Evolutionary conservation across 176 grass and related monocot genomes (phyloP).

Genomic region (Pharus latifolius): DNA sequence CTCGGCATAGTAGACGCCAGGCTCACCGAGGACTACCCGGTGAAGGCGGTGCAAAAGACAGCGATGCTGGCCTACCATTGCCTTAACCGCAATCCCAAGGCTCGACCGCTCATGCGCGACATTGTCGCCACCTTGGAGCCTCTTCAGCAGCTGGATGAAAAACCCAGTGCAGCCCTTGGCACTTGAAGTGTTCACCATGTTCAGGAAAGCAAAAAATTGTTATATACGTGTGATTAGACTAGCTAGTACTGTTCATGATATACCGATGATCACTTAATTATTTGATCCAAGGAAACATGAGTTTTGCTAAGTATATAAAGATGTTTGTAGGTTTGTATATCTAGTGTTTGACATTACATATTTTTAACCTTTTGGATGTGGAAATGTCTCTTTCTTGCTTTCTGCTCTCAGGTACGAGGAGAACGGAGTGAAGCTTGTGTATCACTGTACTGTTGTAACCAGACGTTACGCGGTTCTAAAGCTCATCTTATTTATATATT

Average conservation of each 20-base stretch:
- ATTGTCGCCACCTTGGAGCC: conserved; percentile 66
- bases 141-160: conserved; percentile 26
- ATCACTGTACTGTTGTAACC: background rate
- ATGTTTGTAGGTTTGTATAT: background rate
- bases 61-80: conserved; percentile 79
- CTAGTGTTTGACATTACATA: background rate
- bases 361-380: background rate
- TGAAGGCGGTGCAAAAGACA: conserved; percentile 54
- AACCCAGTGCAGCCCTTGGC: background rate
- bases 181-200: background rate
- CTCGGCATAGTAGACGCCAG: conserved; percentile 48
- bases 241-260: background rate
- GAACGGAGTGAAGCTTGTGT: background rate
- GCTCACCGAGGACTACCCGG: conserved; percentile 55
- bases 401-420: background rate
- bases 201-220: background rate
- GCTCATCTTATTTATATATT: background rate
- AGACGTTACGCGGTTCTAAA: background rate
- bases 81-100: conserved; percentile 63
- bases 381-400: background rate
- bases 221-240: background rate
- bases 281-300: background rate
- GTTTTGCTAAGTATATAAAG: background rate
- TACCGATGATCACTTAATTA: conserved; percentile 3
- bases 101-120: conserved; percentile 60